Base-by-base conservation (phyloP, 179 eudicot species). In the Monotropa hypopitys region DNA sequence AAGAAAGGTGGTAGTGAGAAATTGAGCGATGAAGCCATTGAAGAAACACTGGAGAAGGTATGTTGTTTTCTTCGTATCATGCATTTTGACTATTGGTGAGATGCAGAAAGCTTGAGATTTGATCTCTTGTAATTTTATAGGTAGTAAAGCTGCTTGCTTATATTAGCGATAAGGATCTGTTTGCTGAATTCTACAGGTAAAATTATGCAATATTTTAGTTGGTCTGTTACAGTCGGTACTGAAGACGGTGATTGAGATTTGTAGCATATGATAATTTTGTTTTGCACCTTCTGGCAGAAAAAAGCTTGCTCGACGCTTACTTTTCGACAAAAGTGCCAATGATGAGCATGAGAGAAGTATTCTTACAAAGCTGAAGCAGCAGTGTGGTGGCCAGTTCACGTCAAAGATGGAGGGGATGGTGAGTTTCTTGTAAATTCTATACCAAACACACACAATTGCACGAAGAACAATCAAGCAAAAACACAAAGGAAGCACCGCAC, bases 21-120 rank as follows among this genome's bases (percentile, higher is more conserved):
- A 73, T 74, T 88, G 66, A 91, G 91, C 50, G 96, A 90, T 73
- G 97, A 89, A 84, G 97, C 87, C 49, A 88, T 91, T 70, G 96
- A 92, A 77, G 97, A 92, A 59, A 87, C 90, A 32, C 84, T 92
- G 67, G 97, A 91, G 61, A 92, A 91, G 92, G 97, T 89, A 76
- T 71, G 20, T 2, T 61, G 77, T 3, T 10, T 61, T 4, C 40
- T 45, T 45, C 35, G 13, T 50, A 67, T 3, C 23, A 61, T 51
- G 40, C 0, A 11, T 12, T 40, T 63, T 70, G 65, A 23, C 49
- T 59, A 23, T 26, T 38, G 5, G 51, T 21, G 54, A 51, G 51
- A 47, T 78, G 56, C 50, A 33, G 10, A 51, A 9, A 46, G 28
- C 26, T 72, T 70, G 54, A 56, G 30, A 70, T 68, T 72, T 43